phyloP scores from a whole-genome alignment of 768 basidiomycete species.

The Agaricus sinodeliciosus region DNA sequence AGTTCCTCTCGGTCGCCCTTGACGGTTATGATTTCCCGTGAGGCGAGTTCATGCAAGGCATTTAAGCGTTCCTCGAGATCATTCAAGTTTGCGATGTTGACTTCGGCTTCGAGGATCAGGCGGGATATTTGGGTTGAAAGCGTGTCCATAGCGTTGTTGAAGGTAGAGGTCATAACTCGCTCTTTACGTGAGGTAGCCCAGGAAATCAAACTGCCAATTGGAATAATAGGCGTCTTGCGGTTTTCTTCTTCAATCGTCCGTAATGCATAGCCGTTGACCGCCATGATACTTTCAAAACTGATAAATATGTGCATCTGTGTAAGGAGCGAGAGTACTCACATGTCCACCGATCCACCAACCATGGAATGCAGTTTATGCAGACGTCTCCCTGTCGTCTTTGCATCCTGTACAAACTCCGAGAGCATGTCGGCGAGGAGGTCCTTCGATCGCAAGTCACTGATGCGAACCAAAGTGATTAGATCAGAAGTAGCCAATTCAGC shows the following conservation, averaged over 20 bases:
- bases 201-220: constrained; percentile 25
- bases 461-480: constrained; percentile 52
- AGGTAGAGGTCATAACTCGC: constrained; percentile 45
- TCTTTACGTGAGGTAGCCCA: constrained; percentile 28
- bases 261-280: constrained; percentile 68
- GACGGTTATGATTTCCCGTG: constrained; percentile 48
- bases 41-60: constrained; percentile 50
- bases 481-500: constrained; percentile 74
- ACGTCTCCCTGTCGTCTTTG: constrained; percentile 51
- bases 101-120: constrained; percentile 63
- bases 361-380: constrained; percentile 59
- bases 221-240: constrained; percentile 24
- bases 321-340: constrained; percentile 33
- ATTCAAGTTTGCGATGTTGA: constrained; percentile 47
- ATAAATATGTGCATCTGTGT: background rate
- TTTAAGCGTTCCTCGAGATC: constrained; percentile 55
- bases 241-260: constrained; percentile 43
- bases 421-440: constrained; percentile 51
- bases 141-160: constrained; percentile 56
- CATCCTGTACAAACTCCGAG: constrained; percentile 49
- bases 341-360: constrained; percentile 70
- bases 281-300: constrained; percentile 47
- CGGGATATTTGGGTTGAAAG: constrained; percentile 45
- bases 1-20: constrained; percentile 42
- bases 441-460: constrained; percentile 55